Conservation (phyloP, 1,139 yeast species). For the Yamadazyma siamensis region DNA sequence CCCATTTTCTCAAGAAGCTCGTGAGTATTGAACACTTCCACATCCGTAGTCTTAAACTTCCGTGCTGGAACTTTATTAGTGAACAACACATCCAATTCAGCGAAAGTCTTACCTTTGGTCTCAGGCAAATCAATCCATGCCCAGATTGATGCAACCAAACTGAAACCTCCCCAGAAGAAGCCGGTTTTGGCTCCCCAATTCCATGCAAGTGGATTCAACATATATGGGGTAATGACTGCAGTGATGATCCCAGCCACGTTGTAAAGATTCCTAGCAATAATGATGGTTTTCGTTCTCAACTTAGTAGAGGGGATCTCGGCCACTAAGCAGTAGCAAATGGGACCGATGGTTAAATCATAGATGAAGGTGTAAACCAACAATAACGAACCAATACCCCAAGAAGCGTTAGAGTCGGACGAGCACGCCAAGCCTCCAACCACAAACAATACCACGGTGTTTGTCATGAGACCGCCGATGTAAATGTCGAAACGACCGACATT, state of each 20-base stretch:
- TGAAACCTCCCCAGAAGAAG: constrained; percentile 54
- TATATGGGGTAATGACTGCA: constrained; percentile 47
- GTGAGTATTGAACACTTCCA: constrained; percentile 28
- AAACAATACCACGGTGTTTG: constrained; percentile 34
- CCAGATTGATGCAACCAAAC: constrained; percentile 41
- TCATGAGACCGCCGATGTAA: constrained; percentile 40
- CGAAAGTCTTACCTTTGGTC: constrained; percentile 54
- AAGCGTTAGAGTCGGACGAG: constrained; percentile 19
- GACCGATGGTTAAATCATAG: constrained; percentile 57
- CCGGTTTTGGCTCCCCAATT: constrained; percentile 60
- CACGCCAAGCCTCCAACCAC: constrained; percentile 39
- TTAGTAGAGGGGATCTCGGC: constrained; percentile 56
- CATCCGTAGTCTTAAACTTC: constrained; percentile 30
- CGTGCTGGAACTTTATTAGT: constrained; percentile 42
- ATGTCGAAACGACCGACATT: constrained; percentile 49
- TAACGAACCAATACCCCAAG: constrained; percentile 50
- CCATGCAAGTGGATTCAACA: constrained; percentile 58
- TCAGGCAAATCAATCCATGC: constrained; percentile 57
- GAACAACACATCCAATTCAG: constrained; percentile 57
- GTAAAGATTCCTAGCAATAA: constrained; percentile 51
- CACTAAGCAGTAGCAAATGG: constrained; percentile 54
- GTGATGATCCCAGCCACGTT: constrained; percentile 41
- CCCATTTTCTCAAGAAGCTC: constrained; percentile 36
- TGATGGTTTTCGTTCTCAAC: constrained; percentile 54
- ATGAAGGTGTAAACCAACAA: constrained; percentile 45